These are phyloP conservation scores for Capsicum chinense DNA, from an alignment of 257 asterid species.

Conservation along the genomic window DNA sequence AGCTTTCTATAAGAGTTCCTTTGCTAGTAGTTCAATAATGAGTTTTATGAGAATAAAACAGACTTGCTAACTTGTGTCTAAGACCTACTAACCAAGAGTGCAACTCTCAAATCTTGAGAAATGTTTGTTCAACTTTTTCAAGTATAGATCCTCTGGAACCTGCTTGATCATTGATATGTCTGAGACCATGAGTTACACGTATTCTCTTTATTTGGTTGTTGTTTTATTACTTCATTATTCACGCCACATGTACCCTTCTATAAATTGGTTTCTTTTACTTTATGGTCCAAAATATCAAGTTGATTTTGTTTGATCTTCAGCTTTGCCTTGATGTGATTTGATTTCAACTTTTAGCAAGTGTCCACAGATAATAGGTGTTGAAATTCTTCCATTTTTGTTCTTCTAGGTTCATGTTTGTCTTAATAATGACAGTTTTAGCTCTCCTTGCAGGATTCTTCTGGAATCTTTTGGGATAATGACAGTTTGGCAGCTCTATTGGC, in stretches of 20 bases:
- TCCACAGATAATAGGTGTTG: not conserved
- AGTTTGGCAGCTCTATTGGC: conserved; percentile 83
- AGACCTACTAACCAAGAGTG: conserved; percentile 5
- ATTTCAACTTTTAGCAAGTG: conserved; percentile 5
- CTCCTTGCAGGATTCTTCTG: conserved; percentile 66
- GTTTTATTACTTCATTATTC: not conserved
- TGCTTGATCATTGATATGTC: conserved; percentile 20
- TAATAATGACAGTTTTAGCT: conserved; percentile 23
- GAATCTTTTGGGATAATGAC: conserved; percentile 89
- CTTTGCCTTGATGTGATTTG: not conserved
- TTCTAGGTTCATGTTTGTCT: conserved; percentile 11
- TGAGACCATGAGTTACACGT: conserved; percentile 23
- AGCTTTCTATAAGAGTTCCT: conserved; percentile 18
- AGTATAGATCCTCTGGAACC: conserved; percentile 19
- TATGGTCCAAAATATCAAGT: conserved; percentile 13
- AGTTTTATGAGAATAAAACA: conserved; percentile 16
- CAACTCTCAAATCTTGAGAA: conserved; percentile 15
- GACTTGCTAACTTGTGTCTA: conserved; percentile 21
- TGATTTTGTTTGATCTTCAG: conserved; percentile 6
- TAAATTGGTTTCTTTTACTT: not conserved
- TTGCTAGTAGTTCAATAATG: conserved; percentile 14
- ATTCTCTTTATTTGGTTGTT: not conserved
- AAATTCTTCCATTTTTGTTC: not conserved
- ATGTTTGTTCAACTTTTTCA: conserved; percentile 18
- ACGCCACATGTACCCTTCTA: not conserved